These are phyloP conservation scores for Candida ponderosae DNA, from an alignment of 805 yeast genomes.

Conservation along the genomic window DNA sequence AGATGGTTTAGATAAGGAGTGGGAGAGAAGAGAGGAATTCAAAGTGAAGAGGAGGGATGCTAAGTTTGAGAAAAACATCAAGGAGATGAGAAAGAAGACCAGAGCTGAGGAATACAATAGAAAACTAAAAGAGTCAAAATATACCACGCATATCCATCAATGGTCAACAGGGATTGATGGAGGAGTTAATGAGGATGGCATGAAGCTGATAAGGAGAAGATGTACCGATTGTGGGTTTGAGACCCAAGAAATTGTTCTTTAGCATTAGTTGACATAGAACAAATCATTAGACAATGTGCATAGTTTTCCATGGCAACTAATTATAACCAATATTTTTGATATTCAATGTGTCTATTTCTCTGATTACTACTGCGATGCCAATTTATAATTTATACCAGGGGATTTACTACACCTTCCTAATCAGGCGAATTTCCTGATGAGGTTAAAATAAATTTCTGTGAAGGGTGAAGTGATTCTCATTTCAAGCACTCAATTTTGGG, in stretches of 20 bases:
- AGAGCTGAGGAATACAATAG: constrained; percentile 87
- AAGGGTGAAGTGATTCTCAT: no score
- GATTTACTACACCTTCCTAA: not conserved
- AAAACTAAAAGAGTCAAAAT: constrained; percentile 50
- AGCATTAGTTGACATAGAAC: not conserved
- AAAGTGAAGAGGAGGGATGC: constrained; percentile 69
- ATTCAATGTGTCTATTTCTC: no score
- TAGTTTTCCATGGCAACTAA: no score
- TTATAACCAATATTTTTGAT: no score
- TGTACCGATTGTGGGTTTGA: constrained; percentile 82
- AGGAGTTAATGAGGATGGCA: constrained; percentile 33
- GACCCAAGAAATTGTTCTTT: constrained; percentile 55
- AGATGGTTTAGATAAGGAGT: constrained; percentile 86
- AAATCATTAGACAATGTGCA: no score
- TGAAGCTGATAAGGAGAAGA: constrained; percentile 41
- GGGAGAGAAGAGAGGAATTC: constrained; percentile 73
- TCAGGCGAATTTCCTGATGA: not conserved
- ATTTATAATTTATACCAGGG: no score
- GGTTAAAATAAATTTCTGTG: no score
- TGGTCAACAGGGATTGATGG: constrained; percentile 55
- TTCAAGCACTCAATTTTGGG: no score
- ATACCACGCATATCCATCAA: constrained; percentile 62
- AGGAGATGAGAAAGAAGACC: constrained; percentile 84
- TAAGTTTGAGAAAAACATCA: constrained; percentile 67
- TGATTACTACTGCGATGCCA: no score